These are phyloP conservation scores for Iris pallida DNA, from an alignment of 116 monocot genomes.

Conservation along the genomic window DNA sequence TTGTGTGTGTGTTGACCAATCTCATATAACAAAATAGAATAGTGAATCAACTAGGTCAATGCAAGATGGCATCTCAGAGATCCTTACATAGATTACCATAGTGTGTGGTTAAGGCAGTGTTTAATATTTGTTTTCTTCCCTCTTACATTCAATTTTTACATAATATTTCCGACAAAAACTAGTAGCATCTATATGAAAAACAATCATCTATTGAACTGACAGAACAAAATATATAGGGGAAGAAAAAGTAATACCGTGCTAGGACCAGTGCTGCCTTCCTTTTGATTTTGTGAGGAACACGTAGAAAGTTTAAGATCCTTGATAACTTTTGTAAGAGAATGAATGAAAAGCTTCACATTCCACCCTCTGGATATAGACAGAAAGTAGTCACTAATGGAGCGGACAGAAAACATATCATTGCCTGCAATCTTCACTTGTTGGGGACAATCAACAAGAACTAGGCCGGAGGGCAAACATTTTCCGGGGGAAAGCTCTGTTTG, in stretches of 20 bases:
- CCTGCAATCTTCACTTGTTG: constrained; percentile 52
- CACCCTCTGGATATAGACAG: constrained; percentile 54
- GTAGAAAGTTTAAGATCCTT: constrained; percentile 55
- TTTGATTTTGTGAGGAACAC: constrained; percentile 46
- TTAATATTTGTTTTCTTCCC: no score
- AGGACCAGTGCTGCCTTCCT: constrained; percentile 61
- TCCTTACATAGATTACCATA: no score
- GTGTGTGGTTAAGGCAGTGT: no score
- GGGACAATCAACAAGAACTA: constrained; percentile 80
- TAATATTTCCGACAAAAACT: no score
- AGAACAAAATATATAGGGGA: background rate
- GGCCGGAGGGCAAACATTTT: constrained; percentile 51
- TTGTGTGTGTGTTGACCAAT: no score
- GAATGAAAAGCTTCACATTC: constrained; percentile 55
- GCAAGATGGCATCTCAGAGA: no score
- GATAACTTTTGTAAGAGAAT: constrained; percentile 50
- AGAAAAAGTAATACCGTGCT: constrained; percentile 50
- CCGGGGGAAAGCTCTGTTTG: constrained; percentile 50
- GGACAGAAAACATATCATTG: constrained; percentile 29
- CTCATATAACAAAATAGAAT: no score
- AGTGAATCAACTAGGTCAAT: no score
- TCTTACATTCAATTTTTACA: no score
- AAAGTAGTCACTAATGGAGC: constrained; percentile 60
- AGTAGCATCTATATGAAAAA: no score
- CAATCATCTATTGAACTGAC: no score